Conservation (phyloP, 306 rosid species). For the Hippophae gyantsensis region DNA sequence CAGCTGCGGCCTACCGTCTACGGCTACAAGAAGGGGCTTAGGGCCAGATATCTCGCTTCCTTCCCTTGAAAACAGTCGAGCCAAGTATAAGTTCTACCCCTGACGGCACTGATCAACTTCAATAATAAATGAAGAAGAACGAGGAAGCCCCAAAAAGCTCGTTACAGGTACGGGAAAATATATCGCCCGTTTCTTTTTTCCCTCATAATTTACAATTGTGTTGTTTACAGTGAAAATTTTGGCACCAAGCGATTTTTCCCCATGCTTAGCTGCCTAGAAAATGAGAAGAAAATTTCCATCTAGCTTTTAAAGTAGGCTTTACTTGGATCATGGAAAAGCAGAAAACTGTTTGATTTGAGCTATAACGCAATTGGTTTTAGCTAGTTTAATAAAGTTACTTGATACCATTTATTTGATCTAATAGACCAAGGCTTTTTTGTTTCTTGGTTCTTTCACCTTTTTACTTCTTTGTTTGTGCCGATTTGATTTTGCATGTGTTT, state of each 20-base stretch:
- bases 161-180: conserved; percentile 16
- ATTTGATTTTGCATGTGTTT: too few species aligned
- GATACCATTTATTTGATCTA: background rate
- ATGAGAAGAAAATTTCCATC: too few species aligned
- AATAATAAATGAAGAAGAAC: background rate
- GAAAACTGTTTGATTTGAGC: background rate
- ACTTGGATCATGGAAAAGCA: conserved; percentile 2
- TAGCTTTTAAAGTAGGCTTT: background rate
- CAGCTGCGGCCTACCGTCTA: too few species aligned
- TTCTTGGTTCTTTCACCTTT: too few species aligned
- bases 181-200: background rate
- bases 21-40: too few species aligned
- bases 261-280: background rate
- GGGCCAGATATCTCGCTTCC: too few species aligned
- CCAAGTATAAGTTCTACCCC: too few species aligned
- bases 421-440: too few species aligned
- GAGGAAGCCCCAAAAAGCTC: conserved; percentile 15
- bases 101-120: too few species aligned
- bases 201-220: background rate
- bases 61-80: too few species aligned
- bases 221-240: background rate
- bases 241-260: background rate
- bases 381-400: background rate
- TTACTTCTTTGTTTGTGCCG: too few species aligned
- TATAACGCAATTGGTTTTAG: background rate